phyloP scores from a whole-genome alignment of 805 yeast genomes.

The Dipodascus geniculatus region DNA sequence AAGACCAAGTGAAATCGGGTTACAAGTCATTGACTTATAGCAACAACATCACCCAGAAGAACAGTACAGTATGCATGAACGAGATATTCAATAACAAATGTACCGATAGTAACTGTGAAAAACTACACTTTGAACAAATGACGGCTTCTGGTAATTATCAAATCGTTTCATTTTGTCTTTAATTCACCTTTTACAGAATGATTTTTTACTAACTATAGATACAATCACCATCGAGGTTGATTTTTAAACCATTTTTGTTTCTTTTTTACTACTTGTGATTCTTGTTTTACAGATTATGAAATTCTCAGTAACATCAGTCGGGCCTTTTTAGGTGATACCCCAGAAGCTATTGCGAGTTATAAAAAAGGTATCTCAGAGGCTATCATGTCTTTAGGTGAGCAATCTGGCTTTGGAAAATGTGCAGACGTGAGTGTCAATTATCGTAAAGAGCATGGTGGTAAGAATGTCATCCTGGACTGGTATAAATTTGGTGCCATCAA shows the following conservation, averaged over 20 bases:
- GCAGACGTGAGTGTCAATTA: neutral
- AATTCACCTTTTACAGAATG: neutral
- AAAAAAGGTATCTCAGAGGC: neutral
- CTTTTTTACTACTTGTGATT: too few species aligned
- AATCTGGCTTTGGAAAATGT: neutral
- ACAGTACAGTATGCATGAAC: neutral
- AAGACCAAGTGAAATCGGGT: neutral
- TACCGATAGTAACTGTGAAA: neutral
- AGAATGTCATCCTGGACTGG: neutral
- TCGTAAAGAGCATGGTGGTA: slow-evolving; percentile 1
- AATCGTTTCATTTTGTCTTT: neutral
- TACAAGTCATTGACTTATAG: neutral
- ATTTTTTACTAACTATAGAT: neutral
- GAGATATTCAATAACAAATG: neutral
- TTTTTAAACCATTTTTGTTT: too few species aligned
- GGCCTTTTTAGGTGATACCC: neutral
- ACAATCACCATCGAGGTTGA: too few species aligned
- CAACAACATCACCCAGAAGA: neutral
- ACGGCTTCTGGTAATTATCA: slow-evolving; percentile 1
- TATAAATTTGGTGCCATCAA: neutral
- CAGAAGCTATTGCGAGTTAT: neutral
- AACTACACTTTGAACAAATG: neutral
- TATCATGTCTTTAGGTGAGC: neutral
- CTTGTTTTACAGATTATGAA: neutral
- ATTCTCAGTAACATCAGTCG: neutral